These are phyloP conservation scores for Fusarium pseudocircinatum DNA, from an alignment of 2,329 filamentous ascomycete genomes.

Conservation along the genomic window DNA sequence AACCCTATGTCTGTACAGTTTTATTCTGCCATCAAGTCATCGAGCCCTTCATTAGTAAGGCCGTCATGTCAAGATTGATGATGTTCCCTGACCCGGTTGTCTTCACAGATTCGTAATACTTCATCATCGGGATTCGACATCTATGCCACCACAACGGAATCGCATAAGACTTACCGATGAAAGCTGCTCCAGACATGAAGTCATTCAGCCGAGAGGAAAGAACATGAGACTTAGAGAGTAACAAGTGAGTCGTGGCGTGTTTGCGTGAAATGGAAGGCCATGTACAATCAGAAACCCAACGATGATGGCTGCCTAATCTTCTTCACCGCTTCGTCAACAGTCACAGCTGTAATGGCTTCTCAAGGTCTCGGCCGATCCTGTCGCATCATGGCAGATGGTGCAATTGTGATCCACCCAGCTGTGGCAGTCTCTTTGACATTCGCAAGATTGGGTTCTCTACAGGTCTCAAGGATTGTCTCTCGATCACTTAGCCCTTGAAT, in stretches of 20 bases:
- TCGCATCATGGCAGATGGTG: background rate
- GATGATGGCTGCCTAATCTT: background rate
- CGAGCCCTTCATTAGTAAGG: background rate
- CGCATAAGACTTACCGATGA: background rate
- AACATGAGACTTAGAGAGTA: background rate
- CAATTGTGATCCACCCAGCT: background rate
- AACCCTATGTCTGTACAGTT: background rate
- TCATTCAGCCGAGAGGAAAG: background rate
- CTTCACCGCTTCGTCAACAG: constrained; percentile 17
- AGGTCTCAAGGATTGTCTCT: background rate
- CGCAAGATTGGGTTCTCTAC: background rate
- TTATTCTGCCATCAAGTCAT: background rate
- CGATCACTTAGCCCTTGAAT: background rate
- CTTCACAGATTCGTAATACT: background rate
- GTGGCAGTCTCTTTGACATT: background rate
- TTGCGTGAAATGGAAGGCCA: background rate
- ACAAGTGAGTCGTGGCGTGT: background rate
- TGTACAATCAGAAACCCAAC: background rate
- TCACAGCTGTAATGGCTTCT: background rate
- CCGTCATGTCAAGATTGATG: background rate
- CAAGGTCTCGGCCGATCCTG: background rate
- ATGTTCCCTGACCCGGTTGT: background rate
- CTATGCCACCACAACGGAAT: background rate
- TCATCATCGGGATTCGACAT: background rate
- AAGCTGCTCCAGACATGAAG: background rate